Evolutionary conservation across 1,139 yeast genomes (phyloP).

Genomic region (Candida sp.): DNA sequence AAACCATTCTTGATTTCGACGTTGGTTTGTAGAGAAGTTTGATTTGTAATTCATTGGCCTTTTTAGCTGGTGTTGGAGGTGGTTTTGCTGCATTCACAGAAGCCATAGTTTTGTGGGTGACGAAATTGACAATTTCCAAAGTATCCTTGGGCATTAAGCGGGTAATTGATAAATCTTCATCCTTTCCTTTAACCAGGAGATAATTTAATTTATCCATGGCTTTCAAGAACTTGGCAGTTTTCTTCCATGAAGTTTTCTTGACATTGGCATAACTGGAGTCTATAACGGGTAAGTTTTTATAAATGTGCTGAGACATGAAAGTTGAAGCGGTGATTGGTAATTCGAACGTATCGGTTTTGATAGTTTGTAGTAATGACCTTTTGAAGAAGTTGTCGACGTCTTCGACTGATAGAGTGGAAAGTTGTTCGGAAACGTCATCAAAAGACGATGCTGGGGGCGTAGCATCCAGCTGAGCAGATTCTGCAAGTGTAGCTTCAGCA

Average conservation of each 20-base stretch:
- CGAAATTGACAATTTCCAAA: constrained; percentile 52
- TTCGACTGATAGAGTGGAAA: constrained; percentile 40
- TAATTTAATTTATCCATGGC: constrained; percentile 77
- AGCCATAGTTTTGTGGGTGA: constrained; percentile 47
- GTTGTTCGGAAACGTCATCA: constrained; percentile 8
- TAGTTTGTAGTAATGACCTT: constrained; percentile 65
- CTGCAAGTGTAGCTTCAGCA: constrained; percentile 3
- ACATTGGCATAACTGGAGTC: constrained; percentile 57
- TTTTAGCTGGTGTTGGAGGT: constrained; percentile 17
- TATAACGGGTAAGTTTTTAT: constrained; percentile 64
- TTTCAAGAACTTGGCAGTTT: constrained; percentile 79
- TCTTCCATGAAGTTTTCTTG: constrained; percentile 87
- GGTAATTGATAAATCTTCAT: constrained; percentile 63
- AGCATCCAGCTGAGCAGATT: too few relatives aligned
- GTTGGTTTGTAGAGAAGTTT: constrained; percentile 50
- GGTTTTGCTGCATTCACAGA: constrained; percentile 7
- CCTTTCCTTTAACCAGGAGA: constrained; percentile 68
- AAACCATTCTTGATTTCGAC: constrained; percentile 44
- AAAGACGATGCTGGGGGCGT: constrained; percentile 1
- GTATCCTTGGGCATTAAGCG: constrained; percentile 48
- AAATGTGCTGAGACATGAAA: constrained; percentile 67
- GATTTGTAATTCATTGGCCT: constrained; percentile 27
- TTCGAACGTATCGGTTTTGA: constrained; percentile 54
- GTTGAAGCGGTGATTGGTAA: constrained; percentile 68
- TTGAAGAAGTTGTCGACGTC: constrained; percentile 78